These are phyloP conservation scores for Raffaelea ambrosiae DNA, from an alignment of 2,329 filamentous ascomycete genomes.

Conservation along the genomic window DNA sequence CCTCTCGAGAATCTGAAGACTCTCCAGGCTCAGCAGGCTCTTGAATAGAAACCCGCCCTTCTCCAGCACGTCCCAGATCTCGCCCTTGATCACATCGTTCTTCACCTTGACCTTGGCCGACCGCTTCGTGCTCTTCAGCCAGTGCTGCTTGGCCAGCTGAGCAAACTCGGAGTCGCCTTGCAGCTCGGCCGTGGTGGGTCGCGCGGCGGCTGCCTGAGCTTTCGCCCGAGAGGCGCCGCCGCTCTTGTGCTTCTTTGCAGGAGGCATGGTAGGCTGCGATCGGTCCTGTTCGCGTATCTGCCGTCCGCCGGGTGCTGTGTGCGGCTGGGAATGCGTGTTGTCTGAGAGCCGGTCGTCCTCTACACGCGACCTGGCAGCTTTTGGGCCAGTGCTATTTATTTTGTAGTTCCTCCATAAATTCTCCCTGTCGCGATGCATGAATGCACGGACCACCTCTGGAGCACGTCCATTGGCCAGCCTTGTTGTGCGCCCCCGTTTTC, in stretches of 20 bases:
- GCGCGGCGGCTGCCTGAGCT: conserved; percentile 31
- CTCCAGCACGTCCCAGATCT: conserved; percentile 85
- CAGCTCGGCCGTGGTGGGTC: conserved; percentile 59
- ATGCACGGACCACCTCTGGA: conserved; percentile 2
- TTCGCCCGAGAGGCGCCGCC: conserved; percentile 30
- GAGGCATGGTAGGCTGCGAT: conserved; percentile 36
- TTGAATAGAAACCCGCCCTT: conserved; percentile 69
- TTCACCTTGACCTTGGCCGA: conserved; percentile 62
- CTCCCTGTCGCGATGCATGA: neutral
- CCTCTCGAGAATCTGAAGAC: conserved; percentile 82
- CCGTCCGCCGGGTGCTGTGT: conserved; percentile 10
- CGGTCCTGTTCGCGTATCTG: too few species aligned
- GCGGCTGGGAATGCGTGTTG: neutral
- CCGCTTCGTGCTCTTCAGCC: conserved; percentile 61
- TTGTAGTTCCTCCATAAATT: neutral
- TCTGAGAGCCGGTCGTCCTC: neutral
- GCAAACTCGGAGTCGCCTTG: conserved; percentile 65
- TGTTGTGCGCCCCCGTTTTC: conserved; percentile 1
- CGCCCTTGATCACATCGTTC: conserved; percentile 76
- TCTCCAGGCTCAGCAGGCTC: conserved; percentile 76
- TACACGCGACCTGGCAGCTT: neutral
- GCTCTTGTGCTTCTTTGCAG: conserved; percentile 50
- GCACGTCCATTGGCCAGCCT: conserved; percentile 10
- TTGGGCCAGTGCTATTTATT: neutral
- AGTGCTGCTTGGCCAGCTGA: conserved; percentile 73